These are phyloP conservation scores for Venturia carpophila DNA, from an alignment of 2,329 filamentous ascomycete genomes.

Conservation along the genomic window DNA sequence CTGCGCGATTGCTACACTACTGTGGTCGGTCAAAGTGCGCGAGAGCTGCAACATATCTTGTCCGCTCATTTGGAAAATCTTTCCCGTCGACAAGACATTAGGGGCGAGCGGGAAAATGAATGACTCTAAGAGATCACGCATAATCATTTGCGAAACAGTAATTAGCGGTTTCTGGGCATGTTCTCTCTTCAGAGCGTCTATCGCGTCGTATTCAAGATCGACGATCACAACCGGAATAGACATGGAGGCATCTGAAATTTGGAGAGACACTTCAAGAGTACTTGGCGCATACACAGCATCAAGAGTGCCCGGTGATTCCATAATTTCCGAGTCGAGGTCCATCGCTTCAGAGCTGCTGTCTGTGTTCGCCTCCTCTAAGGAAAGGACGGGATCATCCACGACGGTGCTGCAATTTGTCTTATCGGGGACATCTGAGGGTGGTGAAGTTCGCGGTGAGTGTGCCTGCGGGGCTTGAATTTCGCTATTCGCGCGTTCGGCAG, in stretches of 20 bases:
- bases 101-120: conserved; percentile 3
- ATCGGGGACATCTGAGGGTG: background rate
- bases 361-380: background rate
- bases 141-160: background rate
- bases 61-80: background rate
- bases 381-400: background rate
- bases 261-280: background rate
- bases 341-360: background rate
- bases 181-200: background rate
- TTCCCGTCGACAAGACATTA: background rate
- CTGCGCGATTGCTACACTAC: conserved; percentile 2
- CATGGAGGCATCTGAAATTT: background rate
- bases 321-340: background rate
- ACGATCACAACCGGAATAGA: background rate
- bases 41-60: conserved; percentile 4
- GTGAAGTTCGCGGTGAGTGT: background rate
- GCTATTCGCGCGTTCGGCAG: background rate
- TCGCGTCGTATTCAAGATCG: background rate
- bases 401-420: background rate
- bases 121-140: background rate
- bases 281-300: background rate
- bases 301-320: background rate
- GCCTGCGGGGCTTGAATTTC: background rate
- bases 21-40: background rate
- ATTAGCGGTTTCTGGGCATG: background rate